Base-by-base conservation (phyloP, 768 basidiomycete genomes). In the Suillus subluteus region DNA sequence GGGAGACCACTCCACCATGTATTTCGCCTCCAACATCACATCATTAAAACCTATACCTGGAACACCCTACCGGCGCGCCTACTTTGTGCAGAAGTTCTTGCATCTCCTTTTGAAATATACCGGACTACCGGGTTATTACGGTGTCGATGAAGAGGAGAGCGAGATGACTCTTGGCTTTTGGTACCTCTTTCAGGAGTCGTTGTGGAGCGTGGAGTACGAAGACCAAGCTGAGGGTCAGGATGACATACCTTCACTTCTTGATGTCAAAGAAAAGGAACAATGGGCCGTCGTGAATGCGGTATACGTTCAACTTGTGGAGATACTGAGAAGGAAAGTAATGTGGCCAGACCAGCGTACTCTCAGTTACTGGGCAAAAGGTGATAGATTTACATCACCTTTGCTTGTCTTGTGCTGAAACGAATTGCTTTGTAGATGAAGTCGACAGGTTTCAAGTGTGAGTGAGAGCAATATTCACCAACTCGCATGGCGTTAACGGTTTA, bases 101-200 rank as follows among this genome's bases (percentile, higher is more conserved):
- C 83, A 86, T 6, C 76, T 92, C 13, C 74, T 96, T 59, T 78
- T 98, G 23, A 83, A 88, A 21, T 91, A 92, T 67, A 94, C 93
- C 0, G 89, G 88, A 81, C 78, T 87, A 12, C 87, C 89, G 0
- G 94, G 94, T 0, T 88, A 87, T 67, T 94, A 90, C 72, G 92
- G 91, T 1, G 84, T 86, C 0, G 95, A 96, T 58, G 96, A 96
- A 74, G 91, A 94, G 59, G 90, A 92, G 73, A 95, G 92, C 71
- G 94, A 96, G 77, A 85, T 91, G 82, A 91, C 91, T 3, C 84
- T 97, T 3, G 87, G 87, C 1, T 96, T 96, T 72, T 97, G 96
- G 91, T 96, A 94, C 69, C 80, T 94, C 48, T 86, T 97, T 65
- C 95, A 97, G 76, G 96, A 98, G 74, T 87, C 93, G 1, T 75